Evolutionary conservation across 129 eudicot species (phyloP).

Genomic region (Tagetes erecta): DNA sequence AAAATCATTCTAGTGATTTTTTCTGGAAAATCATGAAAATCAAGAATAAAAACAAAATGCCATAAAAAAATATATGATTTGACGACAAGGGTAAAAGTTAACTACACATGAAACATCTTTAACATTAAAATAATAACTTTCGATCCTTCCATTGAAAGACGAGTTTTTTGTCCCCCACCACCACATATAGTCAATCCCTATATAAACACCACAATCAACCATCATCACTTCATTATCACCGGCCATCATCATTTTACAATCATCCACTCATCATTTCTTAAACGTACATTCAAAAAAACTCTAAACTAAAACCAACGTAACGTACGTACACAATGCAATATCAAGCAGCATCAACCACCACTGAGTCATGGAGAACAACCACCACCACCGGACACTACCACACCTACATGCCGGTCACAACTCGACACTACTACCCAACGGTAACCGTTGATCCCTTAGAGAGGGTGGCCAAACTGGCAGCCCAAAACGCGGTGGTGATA

Average conservation of each 20-base stretch:
- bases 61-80: background rate
- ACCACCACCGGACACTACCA: background rate
- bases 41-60: no score
- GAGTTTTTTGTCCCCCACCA: background rate
- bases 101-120: constrained; percentile 4
- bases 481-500: constrained; percentile 9
- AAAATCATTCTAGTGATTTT: no score
- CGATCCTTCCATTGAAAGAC: background rate
- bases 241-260: background rate
- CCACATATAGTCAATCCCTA: background rate
- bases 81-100: background rate
- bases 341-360: background rate
- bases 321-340: background rate
- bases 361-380: background rate
- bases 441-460: background rate
- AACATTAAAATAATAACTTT: background rate
- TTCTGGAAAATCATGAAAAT: no score
- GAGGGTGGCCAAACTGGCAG: constrained; percentile 5
- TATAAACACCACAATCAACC: background rate
- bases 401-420: background rate
- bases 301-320: background rate
- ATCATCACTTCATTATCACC: background rate
- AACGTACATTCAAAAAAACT: background rate
- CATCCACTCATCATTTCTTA: background rate
- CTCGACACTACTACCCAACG: background rate